Evolutionary conservation across 345 rosid species (phyloP), one percentile per base, ranked within the genome.

Genomic region (Lumnitzera littorea): DNA sequence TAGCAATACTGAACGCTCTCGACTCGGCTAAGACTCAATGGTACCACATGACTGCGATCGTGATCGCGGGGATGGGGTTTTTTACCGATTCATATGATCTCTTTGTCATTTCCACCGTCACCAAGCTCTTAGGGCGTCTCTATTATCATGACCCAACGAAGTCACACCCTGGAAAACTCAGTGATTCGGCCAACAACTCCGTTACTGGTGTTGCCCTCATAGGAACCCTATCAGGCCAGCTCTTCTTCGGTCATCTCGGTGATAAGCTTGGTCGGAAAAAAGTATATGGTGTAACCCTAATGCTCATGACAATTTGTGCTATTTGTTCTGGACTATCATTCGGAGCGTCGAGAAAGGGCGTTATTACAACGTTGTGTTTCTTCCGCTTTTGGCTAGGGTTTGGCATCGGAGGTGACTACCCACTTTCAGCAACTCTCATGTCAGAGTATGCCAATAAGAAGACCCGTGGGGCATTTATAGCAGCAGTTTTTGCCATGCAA

Each of bases 341-440:
- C 12, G 89, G 92, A 0, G 54, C 68, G 36, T 13, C 62, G 5
- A 12, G 78, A 2, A 58, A 55, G 24, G 58, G 79, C 4, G 87
- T 84, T 15, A 70, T 82, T 16, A 72, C 76, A 12, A 77, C 82
- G 15, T 82, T 86, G 55, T 80, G 85, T 59, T 86, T 84, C 73
- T 86, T 84, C 36, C 70, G 90, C 65, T 87, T 87, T 49, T 87
- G 95, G 95, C 70, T 87, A 0, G 88, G 95, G 48, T 82, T 87
- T 4, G 96, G 96, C 9, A 78, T 88, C 3, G 91, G 95, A 0
- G 91, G 95, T 3, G 95, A 88, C 57, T 88, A 88, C 52, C 95
- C 91, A 14, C 81, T 88, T 29, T 88, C 90, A 0, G 88, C 92
- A 13, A 81, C 87, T 0, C 84, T 84, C 47, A 89, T 89, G 87